Conservation (phyloP, 2,329 filamentous ascomycete species). For the Phyllosticta citriasiana region DNA sequence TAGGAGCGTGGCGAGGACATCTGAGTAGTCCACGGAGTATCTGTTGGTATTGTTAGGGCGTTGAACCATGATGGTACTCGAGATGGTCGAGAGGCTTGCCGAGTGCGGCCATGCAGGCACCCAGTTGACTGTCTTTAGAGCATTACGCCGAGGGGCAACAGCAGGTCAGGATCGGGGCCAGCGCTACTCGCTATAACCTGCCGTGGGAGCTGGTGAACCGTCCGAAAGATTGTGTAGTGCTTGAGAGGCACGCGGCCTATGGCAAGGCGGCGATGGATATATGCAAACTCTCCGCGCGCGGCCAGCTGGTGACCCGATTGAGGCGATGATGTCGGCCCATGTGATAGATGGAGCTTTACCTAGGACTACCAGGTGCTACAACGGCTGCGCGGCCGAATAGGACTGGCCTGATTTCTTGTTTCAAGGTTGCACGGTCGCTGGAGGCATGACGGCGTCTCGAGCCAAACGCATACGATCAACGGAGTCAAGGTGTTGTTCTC, state of each 20-base stretch:
- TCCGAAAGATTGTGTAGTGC: neutral
- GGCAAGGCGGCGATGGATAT: neutral
- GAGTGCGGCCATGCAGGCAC: conserved; percentile 33
- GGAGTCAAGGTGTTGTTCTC: neutral
- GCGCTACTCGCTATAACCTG: neutral
- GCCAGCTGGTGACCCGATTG: neutral
- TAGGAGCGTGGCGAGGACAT: conserved; percentile 28
- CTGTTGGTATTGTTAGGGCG: conserved; percentile 14
- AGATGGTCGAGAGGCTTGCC: conserved; percentile 19
- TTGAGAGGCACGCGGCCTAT: neutral
- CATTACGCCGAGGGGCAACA: conserved; percentile 9
- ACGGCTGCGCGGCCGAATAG: neutral
- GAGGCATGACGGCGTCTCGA: neutral
- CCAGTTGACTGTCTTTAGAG: conserved; percentile 6
- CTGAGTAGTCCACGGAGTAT: conserved; percentile 32
- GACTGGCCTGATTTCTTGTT: neutral
- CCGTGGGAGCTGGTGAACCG: neutral
- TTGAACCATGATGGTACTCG: conserved; percentile 6
- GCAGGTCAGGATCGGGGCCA: neutral
- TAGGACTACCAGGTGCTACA: neutral
- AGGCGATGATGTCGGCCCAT: neutral
- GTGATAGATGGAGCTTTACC: neutral
- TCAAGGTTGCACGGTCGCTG: neutral
- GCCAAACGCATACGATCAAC: neutral
- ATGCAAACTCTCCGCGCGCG: neutral